phyloP scores from a whole-genome alignment of 2,329 filamentous ascomycete species.

The Fusarium poae region DNA sequence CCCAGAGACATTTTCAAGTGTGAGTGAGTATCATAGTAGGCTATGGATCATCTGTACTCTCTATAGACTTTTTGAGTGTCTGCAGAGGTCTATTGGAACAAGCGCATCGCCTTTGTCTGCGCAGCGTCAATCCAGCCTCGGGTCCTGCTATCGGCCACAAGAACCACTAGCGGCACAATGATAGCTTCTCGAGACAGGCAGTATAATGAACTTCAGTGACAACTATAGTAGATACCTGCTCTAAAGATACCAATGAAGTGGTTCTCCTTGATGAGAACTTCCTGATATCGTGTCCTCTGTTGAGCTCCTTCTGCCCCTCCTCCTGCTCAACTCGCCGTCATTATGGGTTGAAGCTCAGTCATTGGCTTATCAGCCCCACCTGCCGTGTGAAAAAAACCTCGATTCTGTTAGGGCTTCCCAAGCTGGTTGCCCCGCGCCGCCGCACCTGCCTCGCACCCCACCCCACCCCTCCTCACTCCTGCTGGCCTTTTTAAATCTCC shows the following conservation, averaged over 20 bases:
- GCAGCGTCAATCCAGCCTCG: not conserved
- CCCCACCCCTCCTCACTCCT: slow-evolving; percentile 49
- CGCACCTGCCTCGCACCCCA: slow-evolving; percentile 47
- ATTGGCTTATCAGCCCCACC: slow-evolving; percentile 33
- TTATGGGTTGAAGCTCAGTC: slow-evolving; percentile 23
- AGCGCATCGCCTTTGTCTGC: not conserved
- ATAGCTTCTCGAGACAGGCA: not conserved
- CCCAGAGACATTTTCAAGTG: slow-evolving; percentile 1
- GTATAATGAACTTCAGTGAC: not conserved
- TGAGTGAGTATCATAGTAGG: not conserved
- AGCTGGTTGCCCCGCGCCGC: slow-evolving; percentile 54
- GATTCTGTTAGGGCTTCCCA: slow-evolving; percentile 54
- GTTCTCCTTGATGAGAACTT: not conserved
- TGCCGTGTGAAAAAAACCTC: slow-evolving; percentile 47
- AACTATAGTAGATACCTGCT: not conserved
- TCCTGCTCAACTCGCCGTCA: slow-evolving; percentile 33
- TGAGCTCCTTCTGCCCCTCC: slow-evolving; percentile 25
- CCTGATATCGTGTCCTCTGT: slow-evolving; percentile 19
- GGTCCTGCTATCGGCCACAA: not conserved
- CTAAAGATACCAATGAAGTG: not conserved
- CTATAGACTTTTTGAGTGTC: not conserved
- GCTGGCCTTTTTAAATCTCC: slow-evolving; percentile 56
- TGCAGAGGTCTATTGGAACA: not conserved
- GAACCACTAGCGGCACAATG: slow-evolving; percentile 1
- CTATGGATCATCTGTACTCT: not conserved